Base-by-base conservation (phyloP, 1,284 basidiomycete species). In the Fomitiporia mediterranea region DNA sequence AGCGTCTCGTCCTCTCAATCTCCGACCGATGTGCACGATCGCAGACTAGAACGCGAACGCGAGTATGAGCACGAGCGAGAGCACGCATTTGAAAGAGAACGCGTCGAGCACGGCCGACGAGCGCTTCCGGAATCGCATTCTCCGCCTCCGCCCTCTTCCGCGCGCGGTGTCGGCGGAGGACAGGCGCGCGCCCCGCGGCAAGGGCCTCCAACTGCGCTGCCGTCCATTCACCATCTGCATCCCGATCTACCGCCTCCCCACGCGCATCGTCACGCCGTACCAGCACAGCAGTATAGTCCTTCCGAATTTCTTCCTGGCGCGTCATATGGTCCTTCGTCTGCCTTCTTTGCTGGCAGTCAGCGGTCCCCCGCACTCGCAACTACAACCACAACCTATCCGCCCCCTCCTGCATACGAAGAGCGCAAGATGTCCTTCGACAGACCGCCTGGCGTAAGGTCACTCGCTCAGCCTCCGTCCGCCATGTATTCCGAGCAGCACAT, bases 211-310 rank as follows among this genome's bases (percentile, higher is more conserved):
- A 73, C 66, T 3, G 70, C 73, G 9, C 71, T 88, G 30, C 84
- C 85, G 9, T 80, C 85, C 48, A 86, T 88, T 63, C 80, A 79
- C 53, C 78, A 84, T 32, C 71, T 86, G 23, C 81, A 84, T 64
- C 81, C 80, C 21, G 80, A 81, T 68, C 74, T 84, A 21, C 78
- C 80, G 1, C 78, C 72, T 34, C 69, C 72, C 8, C 65, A 64
- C 42, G 43, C 44, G 34, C 60, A 57, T 40, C 58, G 43, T 55
- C 53, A 49, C 51, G 60, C 55, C 9, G 55, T 55, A 60, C 51
- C 51, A 48, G 44, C 55, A 4, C 59, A 57, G 15, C 21, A 57
- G 15, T 25, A 52, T 25, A 40, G 62, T 58, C 43, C 58, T 53
- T 61, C 62, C 11, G 56, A 51, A 28, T 56, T 51, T 50, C 46